Conservation (phyloP, 768 basidiomycete genomes). For the Xerocomus spinulosus region DNA sequence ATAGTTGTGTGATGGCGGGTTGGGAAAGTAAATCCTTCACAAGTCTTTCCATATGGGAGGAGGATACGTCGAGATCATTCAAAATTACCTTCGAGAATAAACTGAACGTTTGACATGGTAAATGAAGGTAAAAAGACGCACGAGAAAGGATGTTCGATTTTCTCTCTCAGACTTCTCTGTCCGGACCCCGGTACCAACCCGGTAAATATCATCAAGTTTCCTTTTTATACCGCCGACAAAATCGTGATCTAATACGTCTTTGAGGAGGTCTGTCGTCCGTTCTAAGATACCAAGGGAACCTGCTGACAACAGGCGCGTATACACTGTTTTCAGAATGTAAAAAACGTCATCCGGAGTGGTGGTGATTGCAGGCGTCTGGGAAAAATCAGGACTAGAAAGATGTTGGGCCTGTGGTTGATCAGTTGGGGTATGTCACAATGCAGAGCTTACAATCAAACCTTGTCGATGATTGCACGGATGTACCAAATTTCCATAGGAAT, state of each 20-base stretch:
- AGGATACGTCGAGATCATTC: conserved; percentile 93
- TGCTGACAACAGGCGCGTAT: conserved; percentile 72
- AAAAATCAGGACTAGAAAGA: conserved; percentile 68
- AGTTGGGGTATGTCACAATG: not conserved
- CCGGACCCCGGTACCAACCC: conserved; percentile 46
- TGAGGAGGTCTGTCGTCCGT: conserved; percentile 56
- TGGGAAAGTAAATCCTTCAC: conserved; percentile 58
- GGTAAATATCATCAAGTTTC: conserved; percentile 87
- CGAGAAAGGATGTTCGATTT: conserved; percentile 74
- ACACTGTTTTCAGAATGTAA: conserved; percentile 86
- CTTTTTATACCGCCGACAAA: conserved; percentile 76
- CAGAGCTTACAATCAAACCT: conserved; percentile 50
- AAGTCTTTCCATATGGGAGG: conserved; percentile 82
- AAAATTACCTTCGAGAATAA: conserved; percentile 59
- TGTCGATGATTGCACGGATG: conserved; percentile 78
- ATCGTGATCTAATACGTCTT: conserved; percentile 76
- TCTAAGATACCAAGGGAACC: conserved; percentile 61
- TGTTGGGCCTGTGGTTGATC: conserved; percentile 67
- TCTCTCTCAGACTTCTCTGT: conserved; percentile 81
- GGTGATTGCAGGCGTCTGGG: conserved; percentile 58
- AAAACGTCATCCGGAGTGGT: conserved; percentile 93
- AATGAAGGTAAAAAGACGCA: conserved; percentile 37
- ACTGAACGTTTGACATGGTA: not conserved
- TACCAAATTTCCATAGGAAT: conserved; percentile 93
- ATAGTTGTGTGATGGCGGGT: conserved; percentile 59